Base-by-base conservation (phyloP, 768 basidiomycete genomes). In the Leccinum boreale region DNA sequence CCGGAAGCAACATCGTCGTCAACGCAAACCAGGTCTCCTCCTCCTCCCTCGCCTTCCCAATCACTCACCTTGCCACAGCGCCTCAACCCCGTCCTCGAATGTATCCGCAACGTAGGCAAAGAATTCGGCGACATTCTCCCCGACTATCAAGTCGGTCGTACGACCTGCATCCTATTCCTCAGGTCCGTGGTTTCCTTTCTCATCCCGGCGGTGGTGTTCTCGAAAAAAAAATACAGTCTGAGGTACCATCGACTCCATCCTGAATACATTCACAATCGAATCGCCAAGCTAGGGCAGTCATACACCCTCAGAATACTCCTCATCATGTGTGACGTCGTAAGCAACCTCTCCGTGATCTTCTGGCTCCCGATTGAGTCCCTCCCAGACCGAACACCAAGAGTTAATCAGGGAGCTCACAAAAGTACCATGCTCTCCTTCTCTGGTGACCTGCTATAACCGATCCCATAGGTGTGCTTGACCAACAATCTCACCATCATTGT, bases 171-270 rank as follows among this genome's bases (percentile, higher is more conserved):
- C 10, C 74, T 99, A 23, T 99, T 89, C 70, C 81, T 99, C 55
- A 96, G 94, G 97, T 90, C 44, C 56, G 64, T 21, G 11, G 0
- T 36, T 36, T 26, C 48, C 23, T 26, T 5, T 19, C 11, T 47
- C 14, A 31, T n/a, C 15, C 49, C 3, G 7, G 15, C 17, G 17
- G 24, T 33, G 26, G 7, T 21, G 39, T 42, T 52, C 55, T 61
- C 8, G 60, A 24, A 6, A 3, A 57, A 57, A 17, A 21, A 9
- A 31, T 19, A 2, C 59, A 98, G 97, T 69, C 71, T 98, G 62
- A 90, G 86, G 67, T 98, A 98, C 64, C 95, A 98, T 67, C 89
- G 95, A 52, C 82, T 99, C 14, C 97, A 98, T 72, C 97, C 97
- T 14, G 97, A 98, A 72, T 99, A 99, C 70, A 87, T 99, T 56